These are phyloP conservation scores for Arthrobotrys megalospora DNA, from an alignment of 2,329 filamentous ascomycete genomes.

Conservation along the genomic window DNA sequence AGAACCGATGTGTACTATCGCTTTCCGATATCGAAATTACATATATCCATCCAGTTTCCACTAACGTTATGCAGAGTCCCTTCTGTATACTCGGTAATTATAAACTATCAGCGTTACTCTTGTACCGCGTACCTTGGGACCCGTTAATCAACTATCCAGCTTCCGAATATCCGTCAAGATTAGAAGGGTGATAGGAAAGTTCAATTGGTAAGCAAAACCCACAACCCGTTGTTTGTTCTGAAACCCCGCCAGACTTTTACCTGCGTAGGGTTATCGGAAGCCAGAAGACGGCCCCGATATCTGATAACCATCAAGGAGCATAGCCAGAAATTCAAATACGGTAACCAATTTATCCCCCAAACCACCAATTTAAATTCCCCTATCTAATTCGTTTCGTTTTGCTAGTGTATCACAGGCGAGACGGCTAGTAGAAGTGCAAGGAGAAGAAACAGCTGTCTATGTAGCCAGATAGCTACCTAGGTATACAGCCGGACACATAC, in stretches of 20 bases:
- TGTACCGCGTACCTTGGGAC: too few species aligned
- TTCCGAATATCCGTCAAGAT: too few species aligned
- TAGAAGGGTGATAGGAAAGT: too few species aligned
- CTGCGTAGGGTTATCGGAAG: not conserved
- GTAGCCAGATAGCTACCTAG: not conserved
- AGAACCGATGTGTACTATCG: not conserved
- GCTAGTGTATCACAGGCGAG: too few species aligned
- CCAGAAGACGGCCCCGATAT: not conserved
- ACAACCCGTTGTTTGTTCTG: not conserved
- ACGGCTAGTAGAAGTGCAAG: not conserved
- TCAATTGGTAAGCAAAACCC: not conserved
- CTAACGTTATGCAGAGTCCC: too few species aligned
- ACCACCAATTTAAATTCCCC: too few species aligned
- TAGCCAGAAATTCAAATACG: not conserved
- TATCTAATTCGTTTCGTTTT: not conserved
- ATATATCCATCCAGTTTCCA: too few species aligned
- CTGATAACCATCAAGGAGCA: not conserved
- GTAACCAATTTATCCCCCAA: not conserved
- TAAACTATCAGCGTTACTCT: too few species aligned
- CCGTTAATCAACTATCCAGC: too few species aligned
- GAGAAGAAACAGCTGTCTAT: not conserved
- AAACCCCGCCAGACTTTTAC: not conserved
- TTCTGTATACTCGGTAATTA: too few species aligned
- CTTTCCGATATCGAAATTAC: not conserved
- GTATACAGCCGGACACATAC: not conserved